Percentiles rank a stretch among this genome's conserved stretches.
phyloP scores from a whole-genome alignment of 73 alveolate species.

The Symbiodinium pilosum region DNA sequence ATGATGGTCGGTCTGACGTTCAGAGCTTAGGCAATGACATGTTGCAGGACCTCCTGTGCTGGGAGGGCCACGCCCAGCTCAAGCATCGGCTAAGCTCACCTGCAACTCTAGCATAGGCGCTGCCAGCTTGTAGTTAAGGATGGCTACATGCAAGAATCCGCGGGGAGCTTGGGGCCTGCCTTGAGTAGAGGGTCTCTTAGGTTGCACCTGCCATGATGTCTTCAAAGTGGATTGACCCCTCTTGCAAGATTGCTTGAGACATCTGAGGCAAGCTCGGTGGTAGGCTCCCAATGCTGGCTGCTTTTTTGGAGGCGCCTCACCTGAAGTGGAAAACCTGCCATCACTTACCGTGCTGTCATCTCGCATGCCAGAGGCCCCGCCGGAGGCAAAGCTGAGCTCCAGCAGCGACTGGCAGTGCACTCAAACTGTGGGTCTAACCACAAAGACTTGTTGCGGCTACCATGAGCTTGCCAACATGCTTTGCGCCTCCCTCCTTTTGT shows the following conservation, averaged over 20 bases:
- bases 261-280: background rate
- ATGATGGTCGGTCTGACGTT: too few species aligned
- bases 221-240: too few species aligned
- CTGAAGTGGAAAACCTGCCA: background rate
- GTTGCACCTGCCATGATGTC: constrained; percentile 15
- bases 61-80: constrained; percentile 80
- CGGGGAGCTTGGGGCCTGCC: constrained; percentile 63
- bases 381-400: constrained; percentile 53
- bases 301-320: constrained; percentile 2
- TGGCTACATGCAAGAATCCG: too few species aligned
- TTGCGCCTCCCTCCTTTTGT: too few species aligned
- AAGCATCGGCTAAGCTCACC: constrained; percentile 71
- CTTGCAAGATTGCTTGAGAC: background rate
- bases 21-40: too few species aligned
- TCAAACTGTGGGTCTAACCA: background rate
- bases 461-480: too few species aligned
- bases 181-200: constrained; percentile 58
- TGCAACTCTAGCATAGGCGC: too few species aligned
- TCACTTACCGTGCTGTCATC: too few species aligned
- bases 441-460: too few species aligned
- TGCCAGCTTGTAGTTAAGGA: background rate
- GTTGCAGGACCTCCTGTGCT: too few species aligned
- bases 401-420: constrained; percentile 35
- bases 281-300: constrained; percentile 77
- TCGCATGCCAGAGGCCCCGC: background rate